Evolutionary conservation across 305 asterid species (phyloP).

Genomic region (Coffea humblotiana): DNA sequence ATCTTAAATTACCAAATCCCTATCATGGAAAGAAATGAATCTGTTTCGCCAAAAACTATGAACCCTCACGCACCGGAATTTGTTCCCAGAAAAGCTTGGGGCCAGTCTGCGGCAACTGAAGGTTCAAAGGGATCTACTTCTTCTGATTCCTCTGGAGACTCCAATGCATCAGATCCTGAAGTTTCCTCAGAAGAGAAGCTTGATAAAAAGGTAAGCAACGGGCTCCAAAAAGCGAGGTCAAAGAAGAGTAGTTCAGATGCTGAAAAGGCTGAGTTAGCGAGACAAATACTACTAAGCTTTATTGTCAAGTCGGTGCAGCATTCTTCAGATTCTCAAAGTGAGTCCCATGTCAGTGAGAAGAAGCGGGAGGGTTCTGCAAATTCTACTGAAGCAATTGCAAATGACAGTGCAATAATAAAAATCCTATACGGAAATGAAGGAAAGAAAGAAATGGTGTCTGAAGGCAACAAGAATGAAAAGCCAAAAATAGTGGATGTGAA

Average conservation of each 20-base stretch:
- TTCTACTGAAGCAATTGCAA: constrained; percentile 78
- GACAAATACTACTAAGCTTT: constrained; percentile 95
- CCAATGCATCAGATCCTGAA: constrained; percentile 37
- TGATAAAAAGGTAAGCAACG: constrained; percentile 39
- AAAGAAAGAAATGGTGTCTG: constrained; percentile 31
- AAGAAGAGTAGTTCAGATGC: constrained; percentile 58
- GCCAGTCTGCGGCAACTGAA: constrained; percentile 43
- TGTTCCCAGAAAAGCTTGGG: constrained; percentile 80
- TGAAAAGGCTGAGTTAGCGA: constrained; percentile 84
- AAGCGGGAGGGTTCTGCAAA: constrained; percentile 47
- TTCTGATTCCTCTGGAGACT: constrained; percentile 46
- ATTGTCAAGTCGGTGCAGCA: constrained; percentile 87
- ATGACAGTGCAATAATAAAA: constrained; percentile 78
- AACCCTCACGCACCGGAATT: constrained; percentile 96
- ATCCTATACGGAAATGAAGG: constrained; percentile 68
- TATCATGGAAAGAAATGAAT: constrained; percentile 42
- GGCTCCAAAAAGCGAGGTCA: constrained; percentile 44
- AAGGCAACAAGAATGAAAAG: constrained; percentile 32
- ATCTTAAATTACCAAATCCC: constrained; percentile 60
- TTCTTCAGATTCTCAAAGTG: constrained; percentile 51
- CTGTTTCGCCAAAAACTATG: constrained; percentile 58
- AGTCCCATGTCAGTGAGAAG: constrained; percentile 43
- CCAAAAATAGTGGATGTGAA: constrained; percentile 37
- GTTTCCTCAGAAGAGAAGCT: constrained; percentile 45
- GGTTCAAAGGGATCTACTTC: constrained; percentile 40